phyloP scores from a whole-genome alignment of 1,284 basidiomycete species.

The Rugosomyces carneus region DNA sequence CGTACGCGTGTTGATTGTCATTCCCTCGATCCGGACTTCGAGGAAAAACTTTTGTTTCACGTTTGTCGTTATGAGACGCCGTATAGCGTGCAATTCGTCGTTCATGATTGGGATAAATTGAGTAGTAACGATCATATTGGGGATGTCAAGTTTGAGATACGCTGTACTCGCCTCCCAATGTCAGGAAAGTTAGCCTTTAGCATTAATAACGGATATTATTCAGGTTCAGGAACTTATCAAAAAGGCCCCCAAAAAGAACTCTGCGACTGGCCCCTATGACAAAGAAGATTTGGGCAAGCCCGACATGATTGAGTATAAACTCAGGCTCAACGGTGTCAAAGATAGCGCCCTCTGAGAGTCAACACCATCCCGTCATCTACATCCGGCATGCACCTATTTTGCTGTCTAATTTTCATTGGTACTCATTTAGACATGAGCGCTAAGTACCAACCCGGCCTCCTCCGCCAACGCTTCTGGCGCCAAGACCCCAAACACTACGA shows the following conservation, averaged over 20 bases:
- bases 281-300: slow-evolving; percentile 32
- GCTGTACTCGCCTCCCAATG: neutral
- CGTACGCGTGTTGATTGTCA: slow-evolving; percentile 88
- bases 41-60: slow-evolving; percentile 95
- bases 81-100: slow-evolving; percentile 73
- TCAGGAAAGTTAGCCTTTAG: too few relatives aligned
- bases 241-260: slow-evolving; percentile 68
- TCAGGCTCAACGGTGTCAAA: slow-evolving; percentile 34
- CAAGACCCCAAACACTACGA: slow-evolving; percentile 91
- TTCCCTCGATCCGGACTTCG: slow-evolving; percentile 87
- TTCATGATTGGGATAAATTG: slow-evolving; percentile 95
- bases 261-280: slow-evolving; percentile 69
- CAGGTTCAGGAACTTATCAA: slow-evolving; percentile 51
- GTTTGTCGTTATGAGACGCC: slow-evolving; percentile 82
- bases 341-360: slow-evolving; percentile 52
- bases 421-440: slow-evolving; percentile 49
- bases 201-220: neutral
- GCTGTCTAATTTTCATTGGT: neutral
- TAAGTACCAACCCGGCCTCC: slow-evolving; percentile 88
- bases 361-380: slow-evolving; percentile 53
- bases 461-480: slow-evolving; percentile 89
- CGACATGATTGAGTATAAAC: slow-evolving; percentile 64
- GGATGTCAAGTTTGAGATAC: slow-evolving; percentile 48
- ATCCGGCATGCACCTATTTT: slow-evolving; percentile 56
- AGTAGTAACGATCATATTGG: slow-evolving; percentile 86